Evolutionary conservation across 2,329 filamentous ascomycete genomes (phyloP).

Genomic region (Pseudogymnoascus sp.): DNA sequence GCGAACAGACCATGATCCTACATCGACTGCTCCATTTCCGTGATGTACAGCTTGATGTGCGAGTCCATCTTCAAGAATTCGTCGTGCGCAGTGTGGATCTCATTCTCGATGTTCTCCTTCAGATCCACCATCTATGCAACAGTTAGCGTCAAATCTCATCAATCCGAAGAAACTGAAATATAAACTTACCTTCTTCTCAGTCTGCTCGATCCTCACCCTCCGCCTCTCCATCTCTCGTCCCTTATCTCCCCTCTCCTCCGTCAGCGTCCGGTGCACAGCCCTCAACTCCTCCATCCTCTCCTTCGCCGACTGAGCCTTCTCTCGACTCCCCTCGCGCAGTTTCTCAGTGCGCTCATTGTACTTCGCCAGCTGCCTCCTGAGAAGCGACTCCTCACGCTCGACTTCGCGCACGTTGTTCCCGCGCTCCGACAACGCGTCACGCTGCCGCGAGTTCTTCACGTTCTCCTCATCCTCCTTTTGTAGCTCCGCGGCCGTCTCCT

Average conservation of each 20-base stretch:
- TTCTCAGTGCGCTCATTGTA: constrained; percentile 83
- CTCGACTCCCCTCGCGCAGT: constrained; percentile 68
- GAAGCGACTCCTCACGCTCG: constrained; percentile 74
- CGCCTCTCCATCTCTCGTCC: constrained; percentile 86
- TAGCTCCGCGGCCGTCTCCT: constrained; percentile 78
- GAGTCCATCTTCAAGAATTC: constrained; percentile 97
- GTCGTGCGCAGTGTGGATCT: constrained; percentile 81
- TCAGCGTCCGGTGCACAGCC: constrained; percentile 68
- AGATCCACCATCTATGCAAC: constrained; percentile 77
- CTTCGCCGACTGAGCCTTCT: constrained; percentile 74
- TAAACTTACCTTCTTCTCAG: constrained; percentile 81
- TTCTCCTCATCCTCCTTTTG: constrained; percentile 88
- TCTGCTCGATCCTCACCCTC: constrained; percentile 91
- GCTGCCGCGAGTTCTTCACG: constrained; percentile 67
- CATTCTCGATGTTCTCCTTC: constrained; percentile 94
- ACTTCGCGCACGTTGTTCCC: constrained; percentile 87
- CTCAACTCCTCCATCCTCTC: constrained; percentile 85
- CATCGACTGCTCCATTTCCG: constrained; percentile 93
- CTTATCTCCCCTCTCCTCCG: constrained; percentile 78
- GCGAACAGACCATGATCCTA: neutral
- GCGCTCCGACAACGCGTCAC: constrained; percentile 78
- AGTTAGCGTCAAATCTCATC: constrained; percentile 24
- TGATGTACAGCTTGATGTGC: constrained; percentile 95
- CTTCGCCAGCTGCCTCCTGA: constrained; percentile 75
- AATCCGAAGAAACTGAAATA: constrained; percentile 4